These are phyloP conservation scores for Asterionellopsis glacialis DNA, from an alignment of 108 stramenopile species.

Conservation along the genomic window DNA sequence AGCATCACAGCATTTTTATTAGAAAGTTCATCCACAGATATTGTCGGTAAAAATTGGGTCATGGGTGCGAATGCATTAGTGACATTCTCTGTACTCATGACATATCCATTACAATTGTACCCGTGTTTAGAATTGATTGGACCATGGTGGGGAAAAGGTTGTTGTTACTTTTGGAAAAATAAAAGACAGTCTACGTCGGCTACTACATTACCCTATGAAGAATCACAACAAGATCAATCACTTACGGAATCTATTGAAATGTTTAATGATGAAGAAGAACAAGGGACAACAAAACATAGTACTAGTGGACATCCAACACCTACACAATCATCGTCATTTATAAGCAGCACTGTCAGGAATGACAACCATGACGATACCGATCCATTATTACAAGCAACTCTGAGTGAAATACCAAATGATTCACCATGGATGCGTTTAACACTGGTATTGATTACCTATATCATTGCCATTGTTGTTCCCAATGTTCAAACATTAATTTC, in stretches of 20 bases:
- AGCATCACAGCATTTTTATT: constrained; percentile 69
- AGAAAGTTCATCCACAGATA: constrained; percentile 21
- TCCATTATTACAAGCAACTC: constrained; percentile 15
- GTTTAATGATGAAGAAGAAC: not conserved
- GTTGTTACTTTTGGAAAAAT: not conserved
- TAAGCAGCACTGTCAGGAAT: too few species aligned
- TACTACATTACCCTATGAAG: not conserved
- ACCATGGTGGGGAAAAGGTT: constrained; percentile 7
- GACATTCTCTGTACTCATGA: constrained; percentile 50
- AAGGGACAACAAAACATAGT: too few species aligned
- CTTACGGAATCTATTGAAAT: not conserved
- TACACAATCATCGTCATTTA: constrained; percentile 1
- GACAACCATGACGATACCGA: not conserved
- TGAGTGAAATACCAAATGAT: constrained; percentile 30
- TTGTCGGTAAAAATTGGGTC: constrained; percentile 11
- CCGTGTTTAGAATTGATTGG: constrained; percentile 57
- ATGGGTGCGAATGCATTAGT: constrained; percentile 52
- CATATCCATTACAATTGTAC: constrained; percentile 65
- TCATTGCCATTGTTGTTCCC: constrained; percentile 51
- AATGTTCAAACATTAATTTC: constrained; percentile 65
- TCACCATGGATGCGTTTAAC: constrained; percentile 33
- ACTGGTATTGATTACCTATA: constrained; percentile 53
- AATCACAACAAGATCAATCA: not conserved
- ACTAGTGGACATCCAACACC: too few species aligned
- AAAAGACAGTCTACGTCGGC: not conserved